phyloP scores from a whole-genome alignment of 1,284 basidiomycete genomes.

The Cerioporus squamosus region DNA sequence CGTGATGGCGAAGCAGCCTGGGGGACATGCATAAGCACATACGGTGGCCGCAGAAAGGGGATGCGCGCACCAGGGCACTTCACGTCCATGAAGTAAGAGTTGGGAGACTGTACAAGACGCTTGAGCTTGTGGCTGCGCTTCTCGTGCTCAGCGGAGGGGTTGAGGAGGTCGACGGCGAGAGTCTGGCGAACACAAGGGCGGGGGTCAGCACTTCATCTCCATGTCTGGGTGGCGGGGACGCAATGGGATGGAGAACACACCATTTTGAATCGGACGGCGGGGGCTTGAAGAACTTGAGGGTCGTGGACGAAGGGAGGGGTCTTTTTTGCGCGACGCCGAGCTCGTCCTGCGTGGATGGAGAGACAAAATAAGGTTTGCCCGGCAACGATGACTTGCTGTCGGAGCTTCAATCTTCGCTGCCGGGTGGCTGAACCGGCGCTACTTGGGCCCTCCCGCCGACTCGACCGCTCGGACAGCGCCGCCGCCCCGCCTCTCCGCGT shows the following conservation, averaged over 20 bases:
- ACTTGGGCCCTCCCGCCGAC: too few species aligned
- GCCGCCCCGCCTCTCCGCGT: too few species aligned
- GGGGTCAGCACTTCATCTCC: not conserved
- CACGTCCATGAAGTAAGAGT: constrained; percentile 99
- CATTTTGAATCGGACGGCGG: constrained; percentile 31
- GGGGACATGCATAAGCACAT: not conserved
- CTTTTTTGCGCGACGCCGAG: constrained; percentile 34
- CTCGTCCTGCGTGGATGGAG: constrained; percentile 35
- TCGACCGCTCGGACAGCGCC: not conserved
- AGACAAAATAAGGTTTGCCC: constrained; percentile 34
- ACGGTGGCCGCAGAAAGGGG: not conserved
- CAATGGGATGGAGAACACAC: constrained; percentile 18
- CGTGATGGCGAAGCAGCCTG: constrained; percentile 93
- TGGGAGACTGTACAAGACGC: constrained; percentile 96
- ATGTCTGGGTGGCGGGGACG: not conserved
- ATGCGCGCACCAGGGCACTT: constrained; percentile 90
- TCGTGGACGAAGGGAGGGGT: constrained; percentile 28
- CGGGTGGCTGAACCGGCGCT: constrained; percentile 28
- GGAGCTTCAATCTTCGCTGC: constrained; percentile 26
- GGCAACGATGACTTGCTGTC: constrained; percentile 21
- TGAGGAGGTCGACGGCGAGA: constrained; percentile 98
- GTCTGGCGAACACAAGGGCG: constrained; percentile 60
- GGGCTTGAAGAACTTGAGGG: constrained; percentile 24
- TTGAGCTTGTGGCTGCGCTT: constrained; percentile 98
- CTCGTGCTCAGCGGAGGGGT: constrained; percentile 91